Evolutionary conservation across 2,329 filamentous ascomycete species (phyloP), one percentile per base, ranked within the genome.

Genomic region (Penicillium hordei): DNA sequence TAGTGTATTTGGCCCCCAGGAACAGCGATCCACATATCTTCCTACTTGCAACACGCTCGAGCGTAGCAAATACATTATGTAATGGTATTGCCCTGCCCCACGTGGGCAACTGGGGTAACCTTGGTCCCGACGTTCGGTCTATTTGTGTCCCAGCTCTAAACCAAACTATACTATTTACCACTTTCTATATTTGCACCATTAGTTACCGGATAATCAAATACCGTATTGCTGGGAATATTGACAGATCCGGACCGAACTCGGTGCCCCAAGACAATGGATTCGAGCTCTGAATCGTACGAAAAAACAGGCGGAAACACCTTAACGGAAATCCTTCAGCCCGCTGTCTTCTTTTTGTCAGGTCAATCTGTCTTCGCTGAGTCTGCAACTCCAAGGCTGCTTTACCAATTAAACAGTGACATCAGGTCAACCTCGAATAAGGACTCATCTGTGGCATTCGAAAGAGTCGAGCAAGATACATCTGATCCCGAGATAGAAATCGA

Each of bases 381-480:
- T 15, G 3, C 27, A n/a, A 31, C 10, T 15, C 12, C 34, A 33
- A 27, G 17, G 4, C 34, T 27, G 40, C 34, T 48, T 19, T 54
- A 54, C 19, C 43, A 48, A 15, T 9, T 54, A n/a, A 54, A 33
- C 36, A 25, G 34, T 25, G 52, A 54, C 6, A 48, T 54, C 19
- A 42, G 9, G 7, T 54, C 52, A 40, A 48, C 27, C 34, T 40
- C 44, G 27, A 48, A 54, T 6, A 54, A 48, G 21, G 34, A 48
- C 19, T 48, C 52, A 4, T 54, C 43, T 3, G 34, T 54, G 34
- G 34, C 25, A 42, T 25, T 54, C 2, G 52, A 54, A 48, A 54
- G 43, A 40, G 36, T 54, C n/a, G 33, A 54, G 19, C n/a, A 46
- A 1, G 25, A 29, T n/a, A n/a, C n/a, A 21, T 6, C 42, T 8